phyloP scores from a whole-genome alignment of 1,139 yeast genomes.

The Hansenula sp. region DNA sequence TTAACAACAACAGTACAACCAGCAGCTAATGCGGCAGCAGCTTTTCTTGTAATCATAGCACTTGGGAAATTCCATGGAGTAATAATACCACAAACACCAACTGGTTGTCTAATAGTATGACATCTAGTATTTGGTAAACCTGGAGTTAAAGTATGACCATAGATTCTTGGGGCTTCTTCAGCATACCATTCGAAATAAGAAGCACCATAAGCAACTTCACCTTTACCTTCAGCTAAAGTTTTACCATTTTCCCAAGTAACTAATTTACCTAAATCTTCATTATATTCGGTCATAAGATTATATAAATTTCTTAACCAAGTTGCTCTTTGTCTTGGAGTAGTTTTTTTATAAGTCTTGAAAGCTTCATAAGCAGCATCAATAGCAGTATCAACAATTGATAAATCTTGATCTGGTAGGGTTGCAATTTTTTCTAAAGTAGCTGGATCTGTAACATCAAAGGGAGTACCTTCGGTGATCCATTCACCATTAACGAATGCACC shows the following conservation, averaged over 20 bases:
- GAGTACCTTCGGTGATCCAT: constrained; percentile 55
- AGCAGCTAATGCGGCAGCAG: constrained; percentile 89
- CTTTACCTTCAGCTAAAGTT: constrained; percentile 67
- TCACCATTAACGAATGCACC: constrained; percentile 67
- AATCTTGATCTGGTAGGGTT: constrained; percentile 48
- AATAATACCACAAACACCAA: constrained; percentile 87
- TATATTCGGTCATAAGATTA: constrained; percentile 57
- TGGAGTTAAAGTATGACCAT: constrained; percentile 73
- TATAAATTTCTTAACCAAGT: constrained; percentile 59
- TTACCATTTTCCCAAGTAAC: constrained; percentile 84
- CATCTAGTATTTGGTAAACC: constrained; percentile 53
- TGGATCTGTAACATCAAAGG: constrained; percentile 71
- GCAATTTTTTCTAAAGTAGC: constrained; percentile 60
- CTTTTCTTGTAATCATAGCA: constrained; percentile 90
- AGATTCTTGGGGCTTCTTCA: constrained; percentile 76
- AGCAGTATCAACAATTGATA: constrained; percentile 51
- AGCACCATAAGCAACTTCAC: constrained; percentile 76
- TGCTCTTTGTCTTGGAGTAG: constrained; percentile 64
- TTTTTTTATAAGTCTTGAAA: constrained; percentile 51
- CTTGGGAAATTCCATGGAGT: constrained; percentile 97
- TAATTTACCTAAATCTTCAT: constrained; percentile 69
- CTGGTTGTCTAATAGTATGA: constrained; percentile 67
- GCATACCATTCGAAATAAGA: constrained; percentile 84
- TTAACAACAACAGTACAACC: constrained; percentile 90
- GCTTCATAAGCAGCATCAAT: constrained; percentile 59